A percentile compares a stretch with the other conserved stretches of the same genome.
Evolutionary conservation across 768 basidiomycete species (phyloP).

Genomic region (Termitomyces sp.): DNA sequence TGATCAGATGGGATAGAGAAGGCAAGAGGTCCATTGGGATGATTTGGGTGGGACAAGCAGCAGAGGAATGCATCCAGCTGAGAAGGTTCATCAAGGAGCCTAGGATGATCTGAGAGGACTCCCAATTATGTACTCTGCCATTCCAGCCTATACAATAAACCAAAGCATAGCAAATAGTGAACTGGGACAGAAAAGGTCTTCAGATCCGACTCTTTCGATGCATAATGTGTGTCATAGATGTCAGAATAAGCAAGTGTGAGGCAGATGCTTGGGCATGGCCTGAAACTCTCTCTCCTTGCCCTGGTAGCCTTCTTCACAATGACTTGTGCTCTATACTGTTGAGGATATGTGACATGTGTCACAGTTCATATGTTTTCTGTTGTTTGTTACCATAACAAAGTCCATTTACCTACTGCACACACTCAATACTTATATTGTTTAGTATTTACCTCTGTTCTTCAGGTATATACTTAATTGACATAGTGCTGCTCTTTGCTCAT

Average conservation of each 20-base stretch:
- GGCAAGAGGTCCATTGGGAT: background rate
- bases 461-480: no score
- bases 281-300: slow-evolving; percentile 75
- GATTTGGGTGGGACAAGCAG: background rate
- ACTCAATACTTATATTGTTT: no score
- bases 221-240: no score
- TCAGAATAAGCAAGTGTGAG: background rate
- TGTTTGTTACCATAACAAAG: no score
- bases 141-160: background rate
- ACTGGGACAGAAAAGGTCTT: background rate
- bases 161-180: background rate
- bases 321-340: slow-evolving; percentile 19
- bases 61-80: background rate
- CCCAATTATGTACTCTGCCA: background rate
- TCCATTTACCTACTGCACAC: no score
- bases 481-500: no score
- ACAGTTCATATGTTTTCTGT: no score
- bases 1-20: background rate
- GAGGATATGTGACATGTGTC: no score
- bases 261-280: slow-evolving; percentile 71
- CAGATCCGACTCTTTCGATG: background rate
- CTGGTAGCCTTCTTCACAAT: slow-evolving; percentile 46
- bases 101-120: background rate
- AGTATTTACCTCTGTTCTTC: no score
- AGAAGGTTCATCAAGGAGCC: background rate